These are phyloP conservation scores for Colletotrichum coccodes DNA, from an alignment of 2,329 filamentous ascomycete species.

Conservation along the genomic window DNA sequence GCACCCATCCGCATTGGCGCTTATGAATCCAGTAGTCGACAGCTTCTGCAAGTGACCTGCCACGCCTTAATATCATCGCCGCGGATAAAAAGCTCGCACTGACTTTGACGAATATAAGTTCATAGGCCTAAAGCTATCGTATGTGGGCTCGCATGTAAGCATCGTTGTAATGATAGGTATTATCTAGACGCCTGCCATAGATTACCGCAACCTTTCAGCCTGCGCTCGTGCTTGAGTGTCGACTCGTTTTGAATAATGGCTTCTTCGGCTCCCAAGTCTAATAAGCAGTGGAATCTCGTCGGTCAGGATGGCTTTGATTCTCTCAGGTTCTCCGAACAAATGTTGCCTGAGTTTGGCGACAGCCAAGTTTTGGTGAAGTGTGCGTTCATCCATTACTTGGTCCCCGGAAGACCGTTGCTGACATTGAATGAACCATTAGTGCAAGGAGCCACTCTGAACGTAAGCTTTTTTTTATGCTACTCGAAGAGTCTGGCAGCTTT, in stretches of 20 bases:
- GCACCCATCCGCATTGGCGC: background rate
- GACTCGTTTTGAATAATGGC: background rate
- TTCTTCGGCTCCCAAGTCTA: background rate
- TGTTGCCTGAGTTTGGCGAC: conserved; percentile 15
- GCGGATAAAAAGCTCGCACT: background rate
- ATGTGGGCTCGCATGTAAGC: too few species aligned
- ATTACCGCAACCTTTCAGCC: too few species aligned
- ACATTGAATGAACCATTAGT: conserved; percentile 42
- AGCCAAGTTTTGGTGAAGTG: conserved; percentile 28
- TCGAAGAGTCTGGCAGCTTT: too few species aligned
- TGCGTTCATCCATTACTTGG: conserved; percentile 49
- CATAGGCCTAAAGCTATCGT: rapidly evolving
- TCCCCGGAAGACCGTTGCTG: conserved; percentile 60
- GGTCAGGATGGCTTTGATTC: conserved; percentile 9
- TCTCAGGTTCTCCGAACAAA: conserved; percentile 11
- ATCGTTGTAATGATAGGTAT: background rate
- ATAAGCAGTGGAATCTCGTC: conserved; percentile 19
- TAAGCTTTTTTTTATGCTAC: background rate
- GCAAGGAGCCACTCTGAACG: conserved; percentile 23
- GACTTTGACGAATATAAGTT: background rate
- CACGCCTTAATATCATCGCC: background rate
- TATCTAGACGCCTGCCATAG: too few species aligned
- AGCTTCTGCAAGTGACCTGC: background rate
- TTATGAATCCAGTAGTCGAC: background rate
- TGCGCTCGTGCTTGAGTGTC: too few species aligned